Percentiles rank a stretch among this genome's conserved stretches.
These are phyloP conservation scores for Phellinidium pouzarii DNA, from an alignment of 1,284 basidiomycete genomes.

Conservation along the genomic window DNA sequence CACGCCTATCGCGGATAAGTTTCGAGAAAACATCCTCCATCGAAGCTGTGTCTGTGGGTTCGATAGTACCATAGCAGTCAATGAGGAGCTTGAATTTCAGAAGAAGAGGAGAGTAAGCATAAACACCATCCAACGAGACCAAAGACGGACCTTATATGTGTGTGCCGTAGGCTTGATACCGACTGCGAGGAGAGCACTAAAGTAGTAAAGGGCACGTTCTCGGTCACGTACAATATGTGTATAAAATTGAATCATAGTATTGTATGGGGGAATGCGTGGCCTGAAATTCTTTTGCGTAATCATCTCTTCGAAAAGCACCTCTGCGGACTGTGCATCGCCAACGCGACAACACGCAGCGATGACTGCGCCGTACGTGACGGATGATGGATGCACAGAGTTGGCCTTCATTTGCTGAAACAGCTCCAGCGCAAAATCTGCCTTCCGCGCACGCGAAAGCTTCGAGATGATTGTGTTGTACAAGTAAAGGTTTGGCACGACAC, in stretches of 20 bases:
- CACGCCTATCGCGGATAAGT: conserved; percentile 43
- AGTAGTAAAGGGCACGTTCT: conserved; percentile 71
- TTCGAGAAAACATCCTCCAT: conserved; percentile 73
- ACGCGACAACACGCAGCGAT: conserved; percentile 94
- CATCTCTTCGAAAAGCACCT: conserved; percentile 87
- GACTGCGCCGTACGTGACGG: conserved; percentile 93
- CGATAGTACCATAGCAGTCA: conserved; percentile 84
- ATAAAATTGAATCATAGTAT: conserved; percentile 99
- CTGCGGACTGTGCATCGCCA: conserved; percentile 82
- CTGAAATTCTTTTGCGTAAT: conserved; percentile 64
- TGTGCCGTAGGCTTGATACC: conserved; percentile 75
- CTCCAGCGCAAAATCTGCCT: conserved; percentile 81
- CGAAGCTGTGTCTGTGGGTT: conserved; percentile 70
- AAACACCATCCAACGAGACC: background rate
- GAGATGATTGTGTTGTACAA: conserved; percentile 96
- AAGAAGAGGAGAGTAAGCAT: conserved; percentile 19
- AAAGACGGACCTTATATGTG: conserved; percentile 77
- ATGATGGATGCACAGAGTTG: conserved; percentile 59
- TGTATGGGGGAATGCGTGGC: conserved; percentile 89
- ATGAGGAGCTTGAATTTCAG: conserved; percentile 62
- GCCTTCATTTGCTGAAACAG: conserved; percentile 84
- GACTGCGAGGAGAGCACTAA: conserved; percentile 58
- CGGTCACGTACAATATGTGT: conserved; percentile 86
- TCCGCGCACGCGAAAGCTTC: conserved; percentile 87
- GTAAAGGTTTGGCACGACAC: conserved; percentile 75